Evolutionary conservation across 441 rosid genomes (phyloP), one percentile per base, ranked within the genome.

Genomic region (Jatropha podagrica): DNA sequence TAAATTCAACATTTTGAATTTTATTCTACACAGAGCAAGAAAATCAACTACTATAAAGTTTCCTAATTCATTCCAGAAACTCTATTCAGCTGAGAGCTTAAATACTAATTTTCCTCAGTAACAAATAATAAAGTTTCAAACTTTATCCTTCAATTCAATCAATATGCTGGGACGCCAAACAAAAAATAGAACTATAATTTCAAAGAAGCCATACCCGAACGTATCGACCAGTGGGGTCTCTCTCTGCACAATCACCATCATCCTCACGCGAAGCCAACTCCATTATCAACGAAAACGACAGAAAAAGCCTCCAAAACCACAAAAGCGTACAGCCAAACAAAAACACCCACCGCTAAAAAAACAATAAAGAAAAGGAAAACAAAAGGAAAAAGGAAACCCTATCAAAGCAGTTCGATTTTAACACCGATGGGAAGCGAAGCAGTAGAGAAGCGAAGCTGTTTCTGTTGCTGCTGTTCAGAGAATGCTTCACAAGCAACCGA

Each of bases 401-500:
- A 73, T 77, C 58, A 86, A 59, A 83, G 83, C 52, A 64, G 74
- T 18, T 76, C 41, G 68, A 73, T 49, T 58, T 70, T 42, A 72
- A 73, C 55, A 8, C 77, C 74, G 32, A 55, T 37, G 3, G 77
- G 81, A 72, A 66, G 23, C 68, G 79, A 76, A 65, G 69, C 44
- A 48, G 72, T 72, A 27, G 48, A 59, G 74, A 76, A 63, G 32
- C 20, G 65, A 65, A 69, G 38, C 7, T 11, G 71, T 14, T 44
- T 58, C 37, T 75, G 78, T 67, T 83, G 71, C 11, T 32, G 66
- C 37, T 77, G 77, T 68, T 84, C 96, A 77, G 89, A 91, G 84
- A 91, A 91, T 15, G 94, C 92, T 74, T 91, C 96, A 63, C 85
- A 82, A 61, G 92, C 94, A n/a, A 85, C 79, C 23, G 89, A 86